Base-by-base conservation (phyloP, 2,329 filamentous ascomycete genomes). In the Colletotrichum coccodes region DNA sequence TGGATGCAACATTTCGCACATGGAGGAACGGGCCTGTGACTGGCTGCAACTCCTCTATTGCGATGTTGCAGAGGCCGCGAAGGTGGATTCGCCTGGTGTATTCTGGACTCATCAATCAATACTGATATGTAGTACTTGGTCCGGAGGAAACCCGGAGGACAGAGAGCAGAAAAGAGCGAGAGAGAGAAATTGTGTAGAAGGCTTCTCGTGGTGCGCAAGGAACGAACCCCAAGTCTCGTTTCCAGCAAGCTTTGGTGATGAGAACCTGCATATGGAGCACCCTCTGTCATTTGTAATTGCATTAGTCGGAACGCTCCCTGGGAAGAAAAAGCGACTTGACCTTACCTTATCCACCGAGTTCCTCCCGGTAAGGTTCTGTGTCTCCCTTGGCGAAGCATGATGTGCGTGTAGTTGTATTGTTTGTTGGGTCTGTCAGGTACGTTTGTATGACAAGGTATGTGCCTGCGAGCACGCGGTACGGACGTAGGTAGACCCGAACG, bases 231-330 rank as follows among this genome's bases (percentile, higher is more conserved):
- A 14, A 52, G 30, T 52, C 9, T 7, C 8, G 28, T 23, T 18
- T 16, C 28, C n/a, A 18, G 18, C 26, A 34, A 58, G 38, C 40
- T 44, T 30, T 23, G 40, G 40, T 44, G 54, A 34, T 46, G 30
- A 46, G 54, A 26, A 32, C 40, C 18, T 40, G 44, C 53, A 68
- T 60, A 53, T 52, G 26, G 34, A 65, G 46, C 16, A 40, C 49
- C 64, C 59, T 50, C 49, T 50, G 54, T 68, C 61, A 68, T 68
- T 68, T 70, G 67, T 16, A 26, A 68, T 62, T 70, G 67, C 63
- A 70, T 70, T 68, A 70, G 67, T 46, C 67, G 57, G 50, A 70
- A 68, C 66, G 21, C 34, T 56, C 61, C 61, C 61, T 56, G 61
- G 61, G 18, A 30, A 21, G 14, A 38, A 49, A 57, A 58, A 32